Percentiles rank a stretch among this genome's conserved stretches.
phyloP scores from a whole-genome alignment of 2,329 filamentous ascomycete genomes.

The Fusarium protoensiforme region DNA sequence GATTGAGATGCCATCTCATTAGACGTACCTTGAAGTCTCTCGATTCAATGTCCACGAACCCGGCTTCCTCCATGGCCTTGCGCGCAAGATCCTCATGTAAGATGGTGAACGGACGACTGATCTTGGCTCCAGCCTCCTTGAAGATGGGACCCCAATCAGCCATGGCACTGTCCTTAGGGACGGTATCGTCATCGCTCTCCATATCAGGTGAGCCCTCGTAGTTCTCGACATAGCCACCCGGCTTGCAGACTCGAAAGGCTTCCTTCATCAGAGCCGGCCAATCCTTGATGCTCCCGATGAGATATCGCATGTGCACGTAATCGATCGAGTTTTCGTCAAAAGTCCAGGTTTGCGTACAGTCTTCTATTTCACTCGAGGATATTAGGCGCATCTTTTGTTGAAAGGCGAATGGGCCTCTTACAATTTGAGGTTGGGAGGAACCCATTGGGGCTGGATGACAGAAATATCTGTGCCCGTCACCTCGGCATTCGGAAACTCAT shows the following conservation, averaged over 20 bases:
- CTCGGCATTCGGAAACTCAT: slow-evolving; percentile 55
- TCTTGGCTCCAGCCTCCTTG: slow-evolving; percentile 38
- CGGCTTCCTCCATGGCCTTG: slow-evolving; percentile 13
- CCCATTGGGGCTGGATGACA: slow-evolving; percentile 65
- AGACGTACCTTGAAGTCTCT: neutral
- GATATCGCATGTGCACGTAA: slow-evolving; percentile 67
- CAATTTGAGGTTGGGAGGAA: slow-evolving; percentile 57
- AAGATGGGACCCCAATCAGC: slow-evolving; percentile 39
- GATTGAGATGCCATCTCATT: too few relatives aligned
- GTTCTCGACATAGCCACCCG: slow-evolving; percentile 59
- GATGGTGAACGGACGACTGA: slow-evolving; percentile 40
- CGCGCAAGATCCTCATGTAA: slow-evolving; percentile 6
- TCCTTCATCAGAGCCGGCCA: slow-evolving; percentile 65
- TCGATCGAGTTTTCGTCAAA: slow-evolving; percentile 57
- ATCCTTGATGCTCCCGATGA: slow-evolving; percentile 66
- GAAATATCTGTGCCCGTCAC: slow-evolving; percentile 65
- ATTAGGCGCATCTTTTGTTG: neutral
- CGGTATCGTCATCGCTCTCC: slow-evolving; percentile 43
- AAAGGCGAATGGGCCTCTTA: neutral
- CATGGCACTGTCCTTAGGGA: slow-evolving; percentile 39
- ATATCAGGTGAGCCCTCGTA: slow-evolving; percentile 38
- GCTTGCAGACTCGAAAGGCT: slow-evolving; percentile 62
- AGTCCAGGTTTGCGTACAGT: slow-evolving; percentile 45
- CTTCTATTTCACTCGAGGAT: slow-evolving; percentile 28
- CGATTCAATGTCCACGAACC: slow-evolving; percentile 10